A percentile compares a stretch with the other conserved stretches of the same genome.
phyloP scores from a whole-genome alignment of 2,329 filamentous ascomycete genomes.

The Aspergillus brasiliensis region DNA sequence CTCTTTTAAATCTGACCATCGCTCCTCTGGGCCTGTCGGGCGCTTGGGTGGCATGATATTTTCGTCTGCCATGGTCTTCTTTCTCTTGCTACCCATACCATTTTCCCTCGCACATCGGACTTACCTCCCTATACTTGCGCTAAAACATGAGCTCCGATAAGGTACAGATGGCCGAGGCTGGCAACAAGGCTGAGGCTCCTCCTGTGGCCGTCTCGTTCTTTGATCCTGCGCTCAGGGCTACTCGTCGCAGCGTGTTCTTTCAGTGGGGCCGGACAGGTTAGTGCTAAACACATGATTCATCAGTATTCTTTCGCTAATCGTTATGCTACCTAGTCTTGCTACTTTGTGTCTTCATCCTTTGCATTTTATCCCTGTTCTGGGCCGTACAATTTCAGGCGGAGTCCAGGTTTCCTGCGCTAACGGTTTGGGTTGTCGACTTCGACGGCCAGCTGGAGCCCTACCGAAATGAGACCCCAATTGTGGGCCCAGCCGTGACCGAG shows the following conservation, averaged over 20 bases:
- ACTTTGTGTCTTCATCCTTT: conserved; percentile 59
- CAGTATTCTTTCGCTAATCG: neutral
- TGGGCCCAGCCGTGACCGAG: conserved; percentile 58
- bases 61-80: neutral
- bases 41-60: neutral
- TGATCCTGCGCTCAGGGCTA: conserved; percentile 27
- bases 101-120: neutral
- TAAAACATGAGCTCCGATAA: conserved; percentile 9
- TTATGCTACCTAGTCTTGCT: conserved; percentile 30
- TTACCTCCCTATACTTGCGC: neutral
- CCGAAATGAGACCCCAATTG: conserved; percentile 49
- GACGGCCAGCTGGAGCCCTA: conserved; percentile 60
- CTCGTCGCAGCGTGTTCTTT: conserved; percentile 23
- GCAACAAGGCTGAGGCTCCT: conserved; percentile 12
- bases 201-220: conserved; percentile 30
- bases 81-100: neutral
- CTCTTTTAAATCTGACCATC: neutral
- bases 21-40: neutral
- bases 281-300: neutral
- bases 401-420: conserved; percentile 51
- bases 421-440: conserved; percentile 64
- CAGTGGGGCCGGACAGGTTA: conserved; percentile 30
- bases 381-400: conserved; percentile 57
- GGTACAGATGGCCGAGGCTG: conserved; percentile 10
- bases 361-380: conserved; percentile 64